Conservation (phyloP, 345 rosid genomes). For the Hypericum perforatum region DNA sequence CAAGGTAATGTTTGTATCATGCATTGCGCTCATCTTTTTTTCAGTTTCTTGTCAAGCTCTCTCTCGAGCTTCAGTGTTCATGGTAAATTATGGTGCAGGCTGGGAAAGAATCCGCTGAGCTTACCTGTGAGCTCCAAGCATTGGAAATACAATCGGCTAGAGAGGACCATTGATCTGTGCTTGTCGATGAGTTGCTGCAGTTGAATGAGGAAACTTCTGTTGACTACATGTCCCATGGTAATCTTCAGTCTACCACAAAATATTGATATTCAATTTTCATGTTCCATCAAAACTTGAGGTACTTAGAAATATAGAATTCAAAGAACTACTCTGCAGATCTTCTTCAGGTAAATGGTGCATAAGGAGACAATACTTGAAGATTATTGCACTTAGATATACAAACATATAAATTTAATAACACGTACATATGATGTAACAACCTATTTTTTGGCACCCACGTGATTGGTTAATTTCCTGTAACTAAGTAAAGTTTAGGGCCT, state of each 20-base stretch:
- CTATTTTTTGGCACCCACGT: neutral
- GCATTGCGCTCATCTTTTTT: neutral
- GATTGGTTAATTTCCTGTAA: too few species aligned
- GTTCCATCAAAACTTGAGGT: neutral
- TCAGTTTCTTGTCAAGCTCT: too few species aligned
- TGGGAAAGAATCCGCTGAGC: conserved; percentile 50
- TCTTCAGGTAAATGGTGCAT: too few species aligned
- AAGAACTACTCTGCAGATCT: too few species aligned
- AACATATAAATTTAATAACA: too few species aligned
- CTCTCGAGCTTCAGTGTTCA: too few species aligned
- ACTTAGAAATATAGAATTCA: too few species aligned
- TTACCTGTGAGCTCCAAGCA: conserved; percentile 45
- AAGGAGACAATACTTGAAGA: too few species aligned
- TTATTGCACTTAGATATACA: too few species aligned
- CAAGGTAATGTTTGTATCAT: conserved; percentile 27
- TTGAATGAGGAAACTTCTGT: conserved; percentile 35
- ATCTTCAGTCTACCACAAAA: conserved; percentile 2
- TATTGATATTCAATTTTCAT: neutral
- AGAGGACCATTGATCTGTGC: conserved; percentile 33
- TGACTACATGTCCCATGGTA: conserved; percentile 55
- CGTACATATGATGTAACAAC: too few species aligned
- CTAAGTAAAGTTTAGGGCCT: too few species aligned
- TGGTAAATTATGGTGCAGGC: conserved; percentile 24
- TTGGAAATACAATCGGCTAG: conserved; percentile 45
- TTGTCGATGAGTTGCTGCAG: conserved; percentile 43